Conservation (phyloP, 2,329 filamentous ascomycete genomes). For the Cercospora canescens region DNA sequence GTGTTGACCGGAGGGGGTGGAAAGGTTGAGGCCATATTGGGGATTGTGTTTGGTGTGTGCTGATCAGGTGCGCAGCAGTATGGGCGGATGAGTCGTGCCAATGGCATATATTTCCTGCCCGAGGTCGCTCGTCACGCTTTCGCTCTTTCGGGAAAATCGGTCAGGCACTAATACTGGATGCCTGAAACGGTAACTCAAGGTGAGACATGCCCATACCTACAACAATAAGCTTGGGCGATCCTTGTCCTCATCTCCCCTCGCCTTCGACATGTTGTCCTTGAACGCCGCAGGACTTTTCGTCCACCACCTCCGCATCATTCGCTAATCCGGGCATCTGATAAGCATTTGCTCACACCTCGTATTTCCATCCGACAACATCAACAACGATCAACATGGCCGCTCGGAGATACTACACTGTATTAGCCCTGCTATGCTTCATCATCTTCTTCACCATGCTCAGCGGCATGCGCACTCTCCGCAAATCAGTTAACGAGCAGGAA, state of each 20-base stretch:
- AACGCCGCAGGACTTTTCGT: neutral
- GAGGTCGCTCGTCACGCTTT: too few species aligned
- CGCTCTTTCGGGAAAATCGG: neutral
- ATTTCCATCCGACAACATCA: neutral
- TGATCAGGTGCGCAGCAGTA: neutral
- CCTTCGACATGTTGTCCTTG: neutral
- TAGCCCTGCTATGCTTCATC: slow-evolving; percentile 16
- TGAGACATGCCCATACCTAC: neutral
- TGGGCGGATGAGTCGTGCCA: slow-evolving; percentile 1
- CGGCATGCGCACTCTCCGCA: slow-evolving; percentile 11
- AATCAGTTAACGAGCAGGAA: neutral
- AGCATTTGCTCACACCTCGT: neutral
- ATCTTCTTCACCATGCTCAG: slow-evolving; percentile 49
- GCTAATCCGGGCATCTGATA: neutral
- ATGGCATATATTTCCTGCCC: slow-evolving; percentile 5
- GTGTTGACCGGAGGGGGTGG: slow-evolving; percentile 76
- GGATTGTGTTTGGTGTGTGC: neutral
- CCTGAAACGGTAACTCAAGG: neutral
- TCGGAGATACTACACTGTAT: slow-evolving; percentile 12
- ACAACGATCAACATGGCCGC: slow-evolving; percentile 1
- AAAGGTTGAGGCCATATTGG: slow-evolving; percentile 50
- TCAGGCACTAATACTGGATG: neutral
- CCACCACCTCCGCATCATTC: neutral
- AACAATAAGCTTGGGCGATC: neutral
- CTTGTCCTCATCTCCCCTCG: neutral